These are phyloP conservation scores for Dendrobium officinale DNA, from an alignment of 106 monocot genomes.

Conservation along the genomic window DNA sequence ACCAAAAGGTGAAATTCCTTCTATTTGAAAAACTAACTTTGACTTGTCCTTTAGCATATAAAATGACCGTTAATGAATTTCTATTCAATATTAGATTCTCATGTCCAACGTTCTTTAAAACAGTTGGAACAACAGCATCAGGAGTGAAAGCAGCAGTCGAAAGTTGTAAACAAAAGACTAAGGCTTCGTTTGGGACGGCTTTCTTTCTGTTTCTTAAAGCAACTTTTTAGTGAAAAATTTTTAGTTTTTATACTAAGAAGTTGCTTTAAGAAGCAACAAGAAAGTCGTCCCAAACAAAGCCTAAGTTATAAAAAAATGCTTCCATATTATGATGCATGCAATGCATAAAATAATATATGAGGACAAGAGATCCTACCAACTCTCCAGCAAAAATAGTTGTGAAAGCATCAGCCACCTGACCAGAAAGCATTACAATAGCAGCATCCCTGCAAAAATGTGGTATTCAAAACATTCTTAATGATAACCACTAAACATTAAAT, in stretches of 20 bases:
- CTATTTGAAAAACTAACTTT: too few relatives aligned
- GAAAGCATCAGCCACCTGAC: conserved; percentile 85
- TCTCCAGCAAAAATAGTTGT: conserved; percentile 82
- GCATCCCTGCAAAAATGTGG: conserved; percentile 49
- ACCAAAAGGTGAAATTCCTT: not conserved
- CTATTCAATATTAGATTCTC: not conserved
- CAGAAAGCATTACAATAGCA: conserved; percentile 86
- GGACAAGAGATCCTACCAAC: conserved; percentile 34
- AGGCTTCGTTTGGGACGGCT: too few relatives aligned
- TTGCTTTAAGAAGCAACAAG: too few relatives aligned
- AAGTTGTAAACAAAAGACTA: not conserved
- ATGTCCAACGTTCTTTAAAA: not conserved
- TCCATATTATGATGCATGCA: not conserved
- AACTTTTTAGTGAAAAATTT: too few relatives aligned
- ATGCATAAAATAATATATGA: not conserved
- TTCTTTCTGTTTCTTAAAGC: too few relatives aligned
- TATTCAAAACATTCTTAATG: not conserved
- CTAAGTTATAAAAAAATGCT: not conserved
- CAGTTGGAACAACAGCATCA: not conserved
- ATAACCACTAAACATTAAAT: not conserved
- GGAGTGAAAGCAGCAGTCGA: not conserved
- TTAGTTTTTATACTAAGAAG: too few relatives aligned
- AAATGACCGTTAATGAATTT: not conserved
- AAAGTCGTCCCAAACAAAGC: too few relatives aligned
- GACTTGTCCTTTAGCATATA: not conserved